phyloP scores from a whole-genome alignment of 169 alveolate species.

The Plasmodium gallinaceum region DNA sequence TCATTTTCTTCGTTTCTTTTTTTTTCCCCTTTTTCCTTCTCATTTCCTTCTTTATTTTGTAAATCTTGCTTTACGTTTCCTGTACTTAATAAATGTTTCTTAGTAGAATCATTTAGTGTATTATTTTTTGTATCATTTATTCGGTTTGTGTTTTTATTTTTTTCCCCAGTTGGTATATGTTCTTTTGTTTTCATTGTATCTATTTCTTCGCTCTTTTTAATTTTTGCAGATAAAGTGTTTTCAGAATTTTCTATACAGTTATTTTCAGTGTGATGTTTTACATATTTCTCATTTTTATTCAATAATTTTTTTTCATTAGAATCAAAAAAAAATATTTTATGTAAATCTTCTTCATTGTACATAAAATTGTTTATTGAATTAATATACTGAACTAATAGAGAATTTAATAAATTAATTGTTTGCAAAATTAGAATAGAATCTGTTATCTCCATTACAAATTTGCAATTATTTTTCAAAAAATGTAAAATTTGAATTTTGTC shows the following conservation, averaged over 20 bases:
- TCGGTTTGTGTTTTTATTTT: slow-evolving; percentile 2
- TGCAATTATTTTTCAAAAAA: slow-evolving; percentile 79
- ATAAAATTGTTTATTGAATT: slow-evolving; percentile 84
- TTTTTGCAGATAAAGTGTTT: slow-evolving; percentile 2
- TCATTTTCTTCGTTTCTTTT: neutral
- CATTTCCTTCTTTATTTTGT: slow-evolving; percentile 1
- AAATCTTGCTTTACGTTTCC: slow-evolving; percentile 21
- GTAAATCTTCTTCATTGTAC: slow-evolving; percentile 72
- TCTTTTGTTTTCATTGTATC: slow-evolving; percentile 25
- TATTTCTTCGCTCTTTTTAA: slow-evolving; percentile 21
- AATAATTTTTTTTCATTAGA: slow-evolving; percentile 38
- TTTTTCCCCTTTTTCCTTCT: slow-evolving; percentile 22
- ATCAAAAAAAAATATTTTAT: slow-evolving; percentile 53
- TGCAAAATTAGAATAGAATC: slow-evolving; percentile 88
- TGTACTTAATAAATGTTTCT: slow-evolving; percentile 10
- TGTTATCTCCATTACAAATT: slow-evolving; percentile 91
- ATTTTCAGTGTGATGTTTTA: neutral
- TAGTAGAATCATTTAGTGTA: neutral
- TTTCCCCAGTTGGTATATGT: slow-evolving; percentile 7
- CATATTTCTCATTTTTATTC: slow-evolving; percentile 4
- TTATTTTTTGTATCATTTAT: slow-evolving; percentile 15
- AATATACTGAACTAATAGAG: slow-evolving; percentile 86
- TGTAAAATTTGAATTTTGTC: slow-evolving; percentile 74
- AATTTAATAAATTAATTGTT: slow-evolving; percentile 89
- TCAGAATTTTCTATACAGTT: slow-evolving; percentile 1